phyloP scores from a whole-genome alignment of 805 yeast genomes.

The Wickerhamiella dianesei region DNA sequence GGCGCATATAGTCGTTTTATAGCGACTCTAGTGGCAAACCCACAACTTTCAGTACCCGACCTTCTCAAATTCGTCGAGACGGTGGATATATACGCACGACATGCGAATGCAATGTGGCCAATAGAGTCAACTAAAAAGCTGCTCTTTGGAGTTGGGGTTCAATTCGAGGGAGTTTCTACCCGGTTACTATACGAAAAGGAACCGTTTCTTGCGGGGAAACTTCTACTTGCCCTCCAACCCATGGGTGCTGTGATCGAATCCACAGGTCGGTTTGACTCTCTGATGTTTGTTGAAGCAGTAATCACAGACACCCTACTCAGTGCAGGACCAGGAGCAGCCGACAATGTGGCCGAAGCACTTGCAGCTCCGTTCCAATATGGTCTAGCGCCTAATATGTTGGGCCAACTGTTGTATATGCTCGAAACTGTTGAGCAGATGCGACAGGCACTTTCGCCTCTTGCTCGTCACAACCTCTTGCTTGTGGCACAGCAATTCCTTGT shows the following conservation, averaged over 20 bases:
- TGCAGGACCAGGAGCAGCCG: conserved; percentile 1
- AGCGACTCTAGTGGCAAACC: conserved; percentile 3
- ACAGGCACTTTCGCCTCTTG: conserved; percentile 6
- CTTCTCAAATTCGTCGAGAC: conserved; percentile 2
- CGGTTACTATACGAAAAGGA: too few species aligned
- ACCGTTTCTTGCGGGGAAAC: too few species aligned
- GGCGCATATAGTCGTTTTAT: conserved; percentile 16
- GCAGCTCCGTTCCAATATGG: conserved; percentile 9
- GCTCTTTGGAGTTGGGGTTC: conserved; percentile 14
- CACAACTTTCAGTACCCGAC: background rate
- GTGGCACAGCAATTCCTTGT: conserved; percentile 10
- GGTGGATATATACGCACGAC: conserved; percentile 6
- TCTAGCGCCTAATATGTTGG: conserved; percentile 6
- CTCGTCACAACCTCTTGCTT: conserved; percentile 9
- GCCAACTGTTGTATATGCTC: conserved; percentile 13
- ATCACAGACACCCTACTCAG: conserved; percentile 12
- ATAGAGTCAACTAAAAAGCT: conserved; percentile 4
- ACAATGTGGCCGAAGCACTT: conserved; percentile 2
- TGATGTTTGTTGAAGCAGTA: conserved; percentile 10
- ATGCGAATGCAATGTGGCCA: conserved; percentile 2
- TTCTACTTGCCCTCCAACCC: conserved; percentile 13
- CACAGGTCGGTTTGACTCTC: conserved; percentile 14
- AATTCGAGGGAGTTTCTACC: conserved; percentile 14
- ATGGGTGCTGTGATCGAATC: conserved; percentile 12
- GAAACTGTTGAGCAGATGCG: conserved; percentile 14